phyloP scores from a whole-genome alignment of 352 stramenopile species.

The Phytophthora gonapodyides region DNA sequence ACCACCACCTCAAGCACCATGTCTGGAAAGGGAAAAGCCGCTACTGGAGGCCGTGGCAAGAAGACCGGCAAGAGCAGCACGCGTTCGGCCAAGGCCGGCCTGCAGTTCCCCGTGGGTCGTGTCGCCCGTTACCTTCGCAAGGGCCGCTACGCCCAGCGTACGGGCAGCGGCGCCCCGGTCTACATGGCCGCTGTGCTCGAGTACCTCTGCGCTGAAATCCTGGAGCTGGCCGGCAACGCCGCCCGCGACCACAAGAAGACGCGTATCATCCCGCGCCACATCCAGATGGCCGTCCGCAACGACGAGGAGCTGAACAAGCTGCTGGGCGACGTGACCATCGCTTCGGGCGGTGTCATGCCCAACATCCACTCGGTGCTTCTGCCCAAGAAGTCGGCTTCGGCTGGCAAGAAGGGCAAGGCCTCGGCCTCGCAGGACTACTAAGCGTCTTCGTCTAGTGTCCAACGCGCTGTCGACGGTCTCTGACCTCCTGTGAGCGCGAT shows the following conservation, averaged over 20 bases:
- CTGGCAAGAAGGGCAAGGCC: constrained; percentile 56
- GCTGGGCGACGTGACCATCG: constrained; percentile 94
- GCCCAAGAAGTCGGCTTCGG: constrained; percentile 81
- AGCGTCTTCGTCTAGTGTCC: constrained; percentile 85
- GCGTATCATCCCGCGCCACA: constrained; percentile 96
- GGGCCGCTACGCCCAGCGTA: constrained; percentile 91
- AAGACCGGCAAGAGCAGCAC: constrained; percentile 63
- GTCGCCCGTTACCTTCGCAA: constrained; percentile 94
- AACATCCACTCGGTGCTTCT: constrained; percentile 95
- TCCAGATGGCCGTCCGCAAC: constrained; percentile 93
- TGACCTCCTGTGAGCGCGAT: constrained; percentile 90
- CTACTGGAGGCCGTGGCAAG: constrained; percentile 74
- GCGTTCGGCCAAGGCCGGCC: constrained; percentile 90
- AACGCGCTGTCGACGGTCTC: constrained; percentile 85
- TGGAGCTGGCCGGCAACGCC: constrained; percentile 95
- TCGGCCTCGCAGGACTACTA: constrained; percentile 68
- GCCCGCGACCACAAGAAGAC: constrained; percentile 97
- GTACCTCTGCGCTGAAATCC: constrained; percentile 95
- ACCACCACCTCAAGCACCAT: constrained; percentile 44
- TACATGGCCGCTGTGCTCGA: constrained; percentile 96
- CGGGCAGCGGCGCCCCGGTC: constrained; percentile 92
- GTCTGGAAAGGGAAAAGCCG: constrained; percentile 81
- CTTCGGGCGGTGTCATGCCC: constrained; percentile 94
- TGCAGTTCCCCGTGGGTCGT: constrained; percentile 96
- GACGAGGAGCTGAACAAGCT: constrained; percentile 98